phyloP scores from a whole-genome alignment of 352 stramenopile species.

The Lagenidium giganteum region DNA sequence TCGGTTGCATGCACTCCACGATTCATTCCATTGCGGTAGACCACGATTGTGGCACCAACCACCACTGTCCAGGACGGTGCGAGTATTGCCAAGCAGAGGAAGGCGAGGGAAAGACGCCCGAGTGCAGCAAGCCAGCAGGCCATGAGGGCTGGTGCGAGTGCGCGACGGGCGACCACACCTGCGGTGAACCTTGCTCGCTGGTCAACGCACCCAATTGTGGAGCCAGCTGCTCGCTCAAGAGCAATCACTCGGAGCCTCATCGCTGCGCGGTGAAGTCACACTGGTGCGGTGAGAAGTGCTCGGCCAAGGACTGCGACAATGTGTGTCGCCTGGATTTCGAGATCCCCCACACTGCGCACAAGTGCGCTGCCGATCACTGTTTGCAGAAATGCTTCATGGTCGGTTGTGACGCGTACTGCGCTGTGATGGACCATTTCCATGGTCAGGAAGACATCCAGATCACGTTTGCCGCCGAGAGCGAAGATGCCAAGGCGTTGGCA shows the following conservation, averaged over 20 bases:
- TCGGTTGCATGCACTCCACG: conserved; percentile 62
- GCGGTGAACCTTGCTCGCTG: conserved; percentile 34
- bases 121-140: conserved; percentile 45
- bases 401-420: conserved; percentile 46
- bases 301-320: conserved; percentile 28
- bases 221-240: conserved; percentile 32
- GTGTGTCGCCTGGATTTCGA: conserved; percentile 51
- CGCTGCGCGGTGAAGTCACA: conserved; percentile 51
- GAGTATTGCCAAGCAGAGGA: conserved; percentile 37
- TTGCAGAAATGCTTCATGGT: conserved; percentile 56
- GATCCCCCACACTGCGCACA: conserved; percentile 43
- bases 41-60: conserved; percentile 52
- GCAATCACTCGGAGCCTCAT: conserved; percentile 36
- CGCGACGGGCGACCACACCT: conserved; percentile 56
- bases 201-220: conserved; percentile 44
- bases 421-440: conserved; percentile 60
- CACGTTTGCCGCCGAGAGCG: conserved; percentile 44
- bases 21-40: conserved; percentile 16
- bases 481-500: conserved; percentile 20
- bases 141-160: conserved; percentile 72
- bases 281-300: conserved; percentile 49
- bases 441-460: conserved; percentile 36
- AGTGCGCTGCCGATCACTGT: conserved; percentile 55
- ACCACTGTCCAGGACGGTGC: conserved; percentile 38
- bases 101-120: conserved; percentile 19